These are phyloP conservation scores for Saccharomycopsis fodiens DNA, from an alignment of 805 yeast genomes.

Conservation along the genomic window DNA sequence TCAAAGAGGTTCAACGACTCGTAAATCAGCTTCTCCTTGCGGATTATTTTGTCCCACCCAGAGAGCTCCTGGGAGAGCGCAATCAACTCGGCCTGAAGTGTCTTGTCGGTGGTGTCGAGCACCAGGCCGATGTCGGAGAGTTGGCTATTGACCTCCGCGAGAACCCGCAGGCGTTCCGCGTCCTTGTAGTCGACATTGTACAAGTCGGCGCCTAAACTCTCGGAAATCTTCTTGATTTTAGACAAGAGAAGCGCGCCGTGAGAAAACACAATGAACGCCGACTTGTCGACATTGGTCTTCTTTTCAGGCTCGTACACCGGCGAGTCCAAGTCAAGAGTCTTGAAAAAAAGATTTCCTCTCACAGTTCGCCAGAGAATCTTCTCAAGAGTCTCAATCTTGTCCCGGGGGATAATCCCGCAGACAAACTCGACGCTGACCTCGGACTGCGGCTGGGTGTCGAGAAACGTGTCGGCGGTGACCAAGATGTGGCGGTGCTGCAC, in stretches of 20 bases:
- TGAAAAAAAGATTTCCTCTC: conserved; percentile 64
- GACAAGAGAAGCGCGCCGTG: conserved; percentile 58
- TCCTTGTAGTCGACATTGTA: conserved; percentile 45
- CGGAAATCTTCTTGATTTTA: conserved; percentile 58
- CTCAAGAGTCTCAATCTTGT: conserved; percentile 51
- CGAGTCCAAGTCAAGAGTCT: conserved; percentile 47
- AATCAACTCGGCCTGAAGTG: conserved; percentile 56
- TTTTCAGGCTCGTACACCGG: conserved; percentile 49
- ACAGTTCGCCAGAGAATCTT: conserved; percentile 68
- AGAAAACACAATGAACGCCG: conserved; percentile 59
- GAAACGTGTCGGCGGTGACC: conserved; percentile 42
- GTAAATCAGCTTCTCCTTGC: conserved; percentile 52
- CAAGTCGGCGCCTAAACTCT: conserved; percentile 57
- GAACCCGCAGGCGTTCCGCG: conserved; percentile 32
- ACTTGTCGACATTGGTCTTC: conserved; percentile 42
- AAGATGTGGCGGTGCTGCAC: conserved; percentile 54
- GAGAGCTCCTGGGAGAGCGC: conserved; percentile 57
- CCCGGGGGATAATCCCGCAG: conserved; percentile 59
- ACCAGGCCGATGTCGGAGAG: conserved; percentile 44
- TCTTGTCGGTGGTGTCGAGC: conserved; percentile 40
- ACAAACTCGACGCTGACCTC: conserved; percentile 37
- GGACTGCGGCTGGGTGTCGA: conserved; percentile 24
- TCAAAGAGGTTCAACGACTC: conserved; percentile 57
- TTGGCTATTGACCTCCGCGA: conserved; percentile 31
- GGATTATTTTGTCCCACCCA: conserved; percentile 47